Evolutionary conservation across 257 asterid genomes (phyloP), one percentile per base, ranked within the genome.

Genomic region (Penstemon barbatus): DNA sequence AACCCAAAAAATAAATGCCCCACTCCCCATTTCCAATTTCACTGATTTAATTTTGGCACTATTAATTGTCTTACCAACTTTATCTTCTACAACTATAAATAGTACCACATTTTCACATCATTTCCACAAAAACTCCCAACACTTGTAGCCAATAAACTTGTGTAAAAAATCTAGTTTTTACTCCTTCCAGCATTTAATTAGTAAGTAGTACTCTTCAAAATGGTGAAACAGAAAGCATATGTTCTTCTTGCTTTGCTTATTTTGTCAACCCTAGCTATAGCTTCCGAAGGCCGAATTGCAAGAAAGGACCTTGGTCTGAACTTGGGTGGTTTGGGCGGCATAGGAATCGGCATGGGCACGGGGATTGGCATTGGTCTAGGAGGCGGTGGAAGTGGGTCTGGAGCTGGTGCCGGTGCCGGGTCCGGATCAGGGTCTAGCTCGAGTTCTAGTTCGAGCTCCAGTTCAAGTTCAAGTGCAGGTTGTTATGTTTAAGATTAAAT

Each of bases 261-360:
- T 36, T 51, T 85, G 18, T 73, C 88, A n/a, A 44, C 85, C 48
- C 63, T 84, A 12, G 78, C 82, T 18, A 56, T 51, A 52, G 63
- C 80, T 50, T 79, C 86, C 0, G 82, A 85, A 61, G 57, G 82
- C 55, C 83, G 93, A 10, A 70, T 79, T 0, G 82, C 90, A 4
- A 74, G 96, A 37, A 88, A 86, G 69, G 85, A 86, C 65, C 65
- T 88, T 2, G 87, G 86, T 6, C 40, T 86, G 48, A 76, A 82
- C 79, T 74, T 83, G 68, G 89, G 92, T 0, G 76, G 81, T 25
- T 25, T 10, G 85, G 79, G 11, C 4, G 2, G 33, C 33, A 1
- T 81, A 3, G 89, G 89, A 3, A 5, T 69, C 12, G 79, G 85
- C 41, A 1, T 81, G 57, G 86, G 83, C 5, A 48, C 57, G 36